Percentiles rank a stretch among this genome's conserved stretches.
Conservation (phyloP, 176 grass and related monocot genomes). For the Oryza rufipogon region DNA sequence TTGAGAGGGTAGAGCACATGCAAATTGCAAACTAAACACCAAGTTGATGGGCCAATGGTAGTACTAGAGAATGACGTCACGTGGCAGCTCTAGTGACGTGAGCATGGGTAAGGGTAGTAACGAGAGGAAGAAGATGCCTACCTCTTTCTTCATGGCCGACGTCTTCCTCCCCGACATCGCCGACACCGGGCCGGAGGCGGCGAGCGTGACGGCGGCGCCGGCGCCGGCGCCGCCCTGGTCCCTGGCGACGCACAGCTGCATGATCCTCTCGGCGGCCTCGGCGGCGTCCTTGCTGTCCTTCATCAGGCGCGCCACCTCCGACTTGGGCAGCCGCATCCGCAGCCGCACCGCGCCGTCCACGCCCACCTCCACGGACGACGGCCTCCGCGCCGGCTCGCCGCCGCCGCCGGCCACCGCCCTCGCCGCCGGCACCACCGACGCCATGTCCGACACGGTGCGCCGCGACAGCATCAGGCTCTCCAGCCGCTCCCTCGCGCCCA, state of each 20-base stretch:
- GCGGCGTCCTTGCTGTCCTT: slow-evolving; percentile 81
- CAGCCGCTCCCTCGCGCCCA: slow-evolving; percentile 79
- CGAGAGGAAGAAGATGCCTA: slow-evolving; percentile 6
- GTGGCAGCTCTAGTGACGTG: slow-evolving; percentile 13
- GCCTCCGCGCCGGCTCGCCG: background rate
- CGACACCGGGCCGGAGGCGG: background rate
- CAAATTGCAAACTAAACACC: too few relatives aligned
- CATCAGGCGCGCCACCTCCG: slow-evolving; percentile 85
- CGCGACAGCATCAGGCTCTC: slow-evolving; percentile 95
- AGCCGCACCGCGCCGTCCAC: slow-evolving; percentile 72
- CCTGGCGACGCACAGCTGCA: slow-evolving; percentile 78
- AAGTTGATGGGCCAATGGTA: background rate
- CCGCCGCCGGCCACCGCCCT: background rate
- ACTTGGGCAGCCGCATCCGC: slow-evolving; percentile 77
- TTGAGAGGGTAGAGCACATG: background rate
- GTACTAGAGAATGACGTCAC: background rate
- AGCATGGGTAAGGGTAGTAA: background rate
- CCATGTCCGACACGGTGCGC: slow-evolving; percentile 76
- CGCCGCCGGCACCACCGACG: slow-evolving; percentile 21
- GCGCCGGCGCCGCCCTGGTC: slow-evolving; percentile 40
- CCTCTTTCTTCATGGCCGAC: slow-evolving; percentile 69
- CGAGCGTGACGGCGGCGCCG: background rate
- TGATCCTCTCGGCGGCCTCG: slow-evolving; percentile 87
- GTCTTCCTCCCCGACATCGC: slow-evolving; percentile 32
- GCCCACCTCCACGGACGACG: slow-evolving; percentile 58